Conservation (phyloP, 23 red algal genomes). For the Cyanidiococcus yangmingshanensis region DNA sequence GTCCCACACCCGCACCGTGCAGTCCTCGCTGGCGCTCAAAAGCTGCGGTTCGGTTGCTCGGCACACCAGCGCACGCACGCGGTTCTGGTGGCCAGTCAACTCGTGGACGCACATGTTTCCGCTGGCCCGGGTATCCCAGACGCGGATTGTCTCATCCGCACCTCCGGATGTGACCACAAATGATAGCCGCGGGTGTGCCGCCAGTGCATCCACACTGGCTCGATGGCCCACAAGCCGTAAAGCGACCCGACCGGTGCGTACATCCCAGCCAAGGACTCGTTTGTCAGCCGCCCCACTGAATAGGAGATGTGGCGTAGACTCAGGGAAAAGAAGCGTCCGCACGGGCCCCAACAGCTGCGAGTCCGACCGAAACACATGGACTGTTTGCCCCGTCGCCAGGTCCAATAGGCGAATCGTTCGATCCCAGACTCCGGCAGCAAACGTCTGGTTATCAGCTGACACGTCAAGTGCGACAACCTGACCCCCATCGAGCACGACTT, state of each 20-base stretch:
- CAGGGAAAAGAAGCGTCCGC: not conserved
- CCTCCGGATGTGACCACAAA: not conserved
- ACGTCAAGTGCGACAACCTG: not conserved
- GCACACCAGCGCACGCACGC: not conserved
- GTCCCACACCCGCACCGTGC: not conserved
- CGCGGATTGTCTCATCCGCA: slow-evolving; percentile 1
- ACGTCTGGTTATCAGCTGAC: not conserved
- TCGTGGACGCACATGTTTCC: not conserved
- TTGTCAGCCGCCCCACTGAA: not conserved
- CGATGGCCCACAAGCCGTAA: not conserved
- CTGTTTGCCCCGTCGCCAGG: not conserved
- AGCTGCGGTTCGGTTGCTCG: slow-evolving; percentile 1
- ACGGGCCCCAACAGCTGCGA: slow-evolving; percentile 1
- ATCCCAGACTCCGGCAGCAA: not conserved
- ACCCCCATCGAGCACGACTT: not conserved
- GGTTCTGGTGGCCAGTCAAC: not conserved
- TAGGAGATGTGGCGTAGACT: not conserved
- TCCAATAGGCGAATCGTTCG: not conserved
- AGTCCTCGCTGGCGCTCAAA: slow-evolving; percentile 11
- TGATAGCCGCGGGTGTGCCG: not conserved
- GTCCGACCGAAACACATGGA: not conserved
- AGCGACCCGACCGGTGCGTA: not conserved
- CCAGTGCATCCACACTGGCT: not conserved
- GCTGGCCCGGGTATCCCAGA: slow-evolving; percentile 9
- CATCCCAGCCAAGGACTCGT: slow-evolving; percentile 8